These are phyloP conservation scores for Teunomyces panamensis DNA, from an alignment of 805 yeast species.

Conservation along the genomic window DNA sequence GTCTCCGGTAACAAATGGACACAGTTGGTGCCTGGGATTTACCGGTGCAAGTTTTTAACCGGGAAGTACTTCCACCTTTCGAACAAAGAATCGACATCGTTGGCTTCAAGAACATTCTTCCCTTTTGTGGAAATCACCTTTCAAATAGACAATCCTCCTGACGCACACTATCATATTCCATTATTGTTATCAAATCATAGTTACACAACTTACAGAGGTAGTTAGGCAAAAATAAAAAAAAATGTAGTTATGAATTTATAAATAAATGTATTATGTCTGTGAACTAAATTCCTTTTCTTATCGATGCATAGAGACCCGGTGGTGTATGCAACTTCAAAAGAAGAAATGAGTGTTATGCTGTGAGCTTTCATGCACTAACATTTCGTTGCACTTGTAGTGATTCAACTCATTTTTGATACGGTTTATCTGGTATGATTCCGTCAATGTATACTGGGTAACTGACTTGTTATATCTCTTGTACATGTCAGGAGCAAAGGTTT, in stretches of 20 bases:
- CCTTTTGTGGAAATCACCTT: slow-evolving; percentile 85
- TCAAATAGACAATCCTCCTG: slow-evolving; percentile 62
- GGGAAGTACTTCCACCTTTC: slow-evolving; percentile 54
- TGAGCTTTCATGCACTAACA: slow-evolving; percentile 66
- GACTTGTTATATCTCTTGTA: slow-evolving; percentile 55
- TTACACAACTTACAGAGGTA: slow-evolving; percentile 88
- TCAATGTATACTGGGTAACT: slow-evolving; percentile 49
- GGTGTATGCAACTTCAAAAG: slow-evolving; percentile 22
- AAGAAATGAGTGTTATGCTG: slow-evolving; percentile 65
- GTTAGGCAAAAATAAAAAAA: slow-evolving; percentile 28
- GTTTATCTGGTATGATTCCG: slow-evolving; percentile 50
- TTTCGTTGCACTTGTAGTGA: slow-evolving; percentile 57
- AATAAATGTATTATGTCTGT: background rate
- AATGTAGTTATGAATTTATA: background rate
- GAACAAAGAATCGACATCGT: slow-evolving; percentile 9
- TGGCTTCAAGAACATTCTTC: slow-evolving; percentile 59
- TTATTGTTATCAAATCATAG: slow-evolving; percentile 79
- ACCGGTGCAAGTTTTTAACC: slow-evolving; percentile 75
- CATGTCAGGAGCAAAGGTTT: slow-evolving; percentile 49
- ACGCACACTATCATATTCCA: slow-evolving; percentile 87
- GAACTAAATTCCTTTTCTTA: too few species aligned
- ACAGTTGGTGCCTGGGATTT: slow-evolving; percentile 55
- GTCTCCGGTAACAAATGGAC: slow-evolving; percentile 35
- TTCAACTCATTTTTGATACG: slow-evolving; percentile 65
- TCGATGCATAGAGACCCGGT: too few species aligned